phyloP scores from a whole-genome alignment of 1,284 basidiomycete species.

The Flammula alnicola region DNA sequence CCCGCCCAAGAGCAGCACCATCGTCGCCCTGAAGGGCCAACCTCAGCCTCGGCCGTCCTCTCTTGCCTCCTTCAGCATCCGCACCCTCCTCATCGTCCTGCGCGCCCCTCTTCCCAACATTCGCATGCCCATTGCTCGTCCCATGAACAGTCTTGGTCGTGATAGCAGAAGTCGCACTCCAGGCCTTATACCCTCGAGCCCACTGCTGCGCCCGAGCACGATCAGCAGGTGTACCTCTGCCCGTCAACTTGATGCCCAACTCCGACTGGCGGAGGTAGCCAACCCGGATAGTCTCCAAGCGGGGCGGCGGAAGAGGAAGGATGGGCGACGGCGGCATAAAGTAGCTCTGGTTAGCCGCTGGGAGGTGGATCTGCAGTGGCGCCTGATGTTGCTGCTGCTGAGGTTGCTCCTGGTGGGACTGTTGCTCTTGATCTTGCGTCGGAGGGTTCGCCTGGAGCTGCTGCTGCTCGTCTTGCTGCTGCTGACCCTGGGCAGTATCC shows the following conservation, averaged over 20 bases:
- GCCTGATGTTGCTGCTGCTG: slow-evolving; percentile 7
- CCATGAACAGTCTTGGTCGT: too few species aligned
- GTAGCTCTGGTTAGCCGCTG: slow-evolving; percentile 6
- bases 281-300: slow-evolving; percentile 27
- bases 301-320: slow-evolving; percentile 34
- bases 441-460: neutral
- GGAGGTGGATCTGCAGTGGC: slow-evolving; percentile 19
- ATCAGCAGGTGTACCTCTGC: slow-evolving; percentile 30
- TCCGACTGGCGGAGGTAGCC: slow-evolving; percentile 23
- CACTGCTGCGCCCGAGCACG: slow-evolving; percentile 21
- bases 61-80: neutral
- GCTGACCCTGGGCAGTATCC: too few species aligned
- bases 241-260: slow-evolving; percentile 24
- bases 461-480: neutral
- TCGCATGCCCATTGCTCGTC: too few species aligned
- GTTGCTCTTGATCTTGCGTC: neutral
- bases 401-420: too few species aligned
- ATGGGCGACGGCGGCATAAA: slow-evolving; percentile 22
- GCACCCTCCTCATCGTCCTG: neutral
- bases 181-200: slow-evolving; percentile 21
- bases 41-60: slow-evolving; percentile 6
- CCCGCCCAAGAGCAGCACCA: too few species aligned
- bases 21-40: too few species aligned
- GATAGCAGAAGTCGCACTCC: too few species aligned
- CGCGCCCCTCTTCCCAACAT: too few species aligned